Base-by-base conservation (phyloP, 805 yeast species). In the Saturnispora galanensis region DNA sequence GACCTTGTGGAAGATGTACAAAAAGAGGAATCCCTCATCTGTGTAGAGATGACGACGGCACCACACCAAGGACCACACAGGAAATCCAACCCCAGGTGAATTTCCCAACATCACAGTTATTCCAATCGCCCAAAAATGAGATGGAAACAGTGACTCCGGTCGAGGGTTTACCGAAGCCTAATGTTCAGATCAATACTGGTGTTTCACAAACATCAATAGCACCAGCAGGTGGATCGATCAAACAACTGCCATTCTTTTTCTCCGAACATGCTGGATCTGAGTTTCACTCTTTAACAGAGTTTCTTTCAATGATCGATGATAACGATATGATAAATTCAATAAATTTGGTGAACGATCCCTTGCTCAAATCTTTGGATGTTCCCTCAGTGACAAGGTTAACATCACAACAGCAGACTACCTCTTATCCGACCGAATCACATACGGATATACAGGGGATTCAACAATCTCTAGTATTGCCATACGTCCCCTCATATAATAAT, bases 231-330 rank as follows among this genome's bases (percentile, higher is more conserved):
- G 39, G 16, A 38, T 35, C 32, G 30, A 15, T 18, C 29, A 64
- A 73, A 52, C 85, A 79, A 47, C 84, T 79, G 50, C 93, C 95
- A 0, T 76, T 83, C 47, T 88, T 88, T 65, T 82, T 78, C 50
- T 84, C 95, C 0, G 96, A 88, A 55, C 94, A 88, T 58, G 95
- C 93, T 0, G 95, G 95, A 2, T 81, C 93, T 16, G 97, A 89
- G 63, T 88, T 89, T 57, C 79, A 87, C 50, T 87, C 96, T 1
- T 68, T 89, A 52, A 87, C 87, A 47, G 96, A 89, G 58, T 89
- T 89, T 55, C 66, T 89, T 42, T 79, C 89, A 1, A 85, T 89
- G 85, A 76, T 89, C 38, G 96, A 89, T 55, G 96, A 88, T 57
- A 84, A 89, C 0, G 84, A 79, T 42, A 65, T 80, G 55, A 79